Conservation (phyloP, 2,329 filamentous ascomycete genomes). For the Claviceps spartinae region DNA sequence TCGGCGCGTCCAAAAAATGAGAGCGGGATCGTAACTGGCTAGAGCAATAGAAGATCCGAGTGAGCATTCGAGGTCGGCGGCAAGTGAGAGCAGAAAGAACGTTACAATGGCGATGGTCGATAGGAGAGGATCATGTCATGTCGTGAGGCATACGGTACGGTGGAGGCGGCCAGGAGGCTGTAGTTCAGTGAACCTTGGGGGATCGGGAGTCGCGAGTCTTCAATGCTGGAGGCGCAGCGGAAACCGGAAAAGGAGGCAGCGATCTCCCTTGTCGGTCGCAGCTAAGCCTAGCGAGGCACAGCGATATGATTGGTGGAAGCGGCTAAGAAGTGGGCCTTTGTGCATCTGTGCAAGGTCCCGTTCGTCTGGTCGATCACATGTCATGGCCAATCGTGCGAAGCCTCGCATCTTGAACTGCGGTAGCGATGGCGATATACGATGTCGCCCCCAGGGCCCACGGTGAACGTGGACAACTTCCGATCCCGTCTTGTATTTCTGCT, state of each 20-base stretch:
- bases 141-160: not conserved
- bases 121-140: not conserved
- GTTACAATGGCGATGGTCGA: not conserved
- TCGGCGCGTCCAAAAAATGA: not conserved
- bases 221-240: not conserved
- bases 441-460: not conserved
- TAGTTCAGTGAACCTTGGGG: not conserved
- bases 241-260: constrained; percentile 4
- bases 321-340: not conserved
- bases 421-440: not conserved
- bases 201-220: not conserved
- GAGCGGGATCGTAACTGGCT: not conserved
- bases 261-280: not conserved
- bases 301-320: not conserved
- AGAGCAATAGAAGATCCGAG: not conserved
- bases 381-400: not conserved
- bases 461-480: not conserved
- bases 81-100: not conserved
- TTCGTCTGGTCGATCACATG: not conserved
- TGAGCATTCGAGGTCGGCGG: not conserved
- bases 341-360: not conserved
- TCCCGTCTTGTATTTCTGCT: not conserved
- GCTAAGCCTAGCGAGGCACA: not conserved
- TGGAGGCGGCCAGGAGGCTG: not conserved
- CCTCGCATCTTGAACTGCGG: not conserved